Conservation (phyloP, 805 yeast genomes). For the Starmerella stigmatis region DNA sequence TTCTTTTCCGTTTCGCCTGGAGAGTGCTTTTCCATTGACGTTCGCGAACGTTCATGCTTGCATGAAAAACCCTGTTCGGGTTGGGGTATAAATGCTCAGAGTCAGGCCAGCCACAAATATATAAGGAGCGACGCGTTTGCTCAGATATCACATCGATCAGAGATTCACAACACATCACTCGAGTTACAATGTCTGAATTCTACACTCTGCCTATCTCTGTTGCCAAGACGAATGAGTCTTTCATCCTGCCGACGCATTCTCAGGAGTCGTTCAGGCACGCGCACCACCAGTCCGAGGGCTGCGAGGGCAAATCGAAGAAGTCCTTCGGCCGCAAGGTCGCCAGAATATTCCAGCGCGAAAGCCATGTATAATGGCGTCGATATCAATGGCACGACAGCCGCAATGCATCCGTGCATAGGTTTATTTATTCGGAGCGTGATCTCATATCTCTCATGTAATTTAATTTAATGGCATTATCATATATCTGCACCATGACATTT, state of each 20-base stretch:
- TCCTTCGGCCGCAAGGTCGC: slow-evolving; percentile 1
- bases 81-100: no score
- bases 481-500: no score
- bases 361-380: background rate
- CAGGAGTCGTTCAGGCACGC: slow-evolving; percentile 9
- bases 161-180: background rate
- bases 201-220: slow-evolving; percentile 20
- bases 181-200: slow-evolving; percentile 18
- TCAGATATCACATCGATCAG: background rate
- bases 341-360: slow-evolving; percentile 2
- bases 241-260: slow-evolving; percentile 17
- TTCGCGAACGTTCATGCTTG: no score
- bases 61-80: no score
- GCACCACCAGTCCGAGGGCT: background rate
- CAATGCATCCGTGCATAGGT: no score
- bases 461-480: no score
- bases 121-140: background rate
- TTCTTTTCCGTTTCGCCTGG: no score
- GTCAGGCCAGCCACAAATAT: no score
- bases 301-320: background rate
- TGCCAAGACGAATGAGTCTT: slow-evolving; percentile 21
- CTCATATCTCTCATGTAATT: no score
- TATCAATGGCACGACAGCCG: no score
- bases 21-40: no score
- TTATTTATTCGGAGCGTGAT: background rate